Conservation (phyloP, 140 eudicot species). For the Stevia rebaudiana region DNA sequence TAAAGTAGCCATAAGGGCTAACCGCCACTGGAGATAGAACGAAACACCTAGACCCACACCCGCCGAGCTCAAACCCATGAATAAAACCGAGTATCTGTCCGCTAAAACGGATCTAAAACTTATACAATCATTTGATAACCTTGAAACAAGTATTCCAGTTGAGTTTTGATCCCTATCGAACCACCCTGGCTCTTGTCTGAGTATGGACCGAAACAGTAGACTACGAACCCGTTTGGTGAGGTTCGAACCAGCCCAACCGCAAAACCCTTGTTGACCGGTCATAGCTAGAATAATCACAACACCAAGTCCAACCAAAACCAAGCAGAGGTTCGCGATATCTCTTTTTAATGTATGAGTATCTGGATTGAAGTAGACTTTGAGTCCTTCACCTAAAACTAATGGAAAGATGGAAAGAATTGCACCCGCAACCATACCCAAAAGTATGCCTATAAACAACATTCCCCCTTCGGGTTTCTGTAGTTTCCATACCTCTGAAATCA, state of each 20-base stretch:
- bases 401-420: constrained; percentile 74
- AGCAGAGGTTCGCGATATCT: constrained; percentile 49
- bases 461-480: constrained; percentile 58
- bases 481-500: constrained; percentile 52
- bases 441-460: constrained; percentile 44
- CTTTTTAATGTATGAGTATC: constrained; percentile 36
- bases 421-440: constrained; percentile 68
- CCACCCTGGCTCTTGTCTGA: constrained; percentile 87
- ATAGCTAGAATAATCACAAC: constrained; percentile 52
- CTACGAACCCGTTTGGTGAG: constrained; percentile 60
- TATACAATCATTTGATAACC: constrained; percentile 50
- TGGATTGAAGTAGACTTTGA: constrained; percentile 42
- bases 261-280: constrained; percentile 84
- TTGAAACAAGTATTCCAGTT: constrained; percentile 65
- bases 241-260: constrained; percentile 86
- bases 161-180: constrained; percentile 60
- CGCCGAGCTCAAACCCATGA: constrained; percentile 79
- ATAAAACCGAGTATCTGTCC: constrained; percentile 59
- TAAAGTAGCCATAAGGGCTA: constrained; percentile 51
- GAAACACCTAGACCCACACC: constrained; percentile 73
- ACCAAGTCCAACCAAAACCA: constrained; percentile 62
- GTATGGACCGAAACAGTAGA: constrained; percentile 42
- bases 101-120: constrained; percentile 69
- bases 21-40: constrained; percentile 48
- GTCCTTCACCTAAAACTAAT: constrained; percentile 61